Evolutionary conservation across 1,284 basidiomycete genomes (phyloP).

Genomic region (Sanghuangporus sanghuang): DNA sequence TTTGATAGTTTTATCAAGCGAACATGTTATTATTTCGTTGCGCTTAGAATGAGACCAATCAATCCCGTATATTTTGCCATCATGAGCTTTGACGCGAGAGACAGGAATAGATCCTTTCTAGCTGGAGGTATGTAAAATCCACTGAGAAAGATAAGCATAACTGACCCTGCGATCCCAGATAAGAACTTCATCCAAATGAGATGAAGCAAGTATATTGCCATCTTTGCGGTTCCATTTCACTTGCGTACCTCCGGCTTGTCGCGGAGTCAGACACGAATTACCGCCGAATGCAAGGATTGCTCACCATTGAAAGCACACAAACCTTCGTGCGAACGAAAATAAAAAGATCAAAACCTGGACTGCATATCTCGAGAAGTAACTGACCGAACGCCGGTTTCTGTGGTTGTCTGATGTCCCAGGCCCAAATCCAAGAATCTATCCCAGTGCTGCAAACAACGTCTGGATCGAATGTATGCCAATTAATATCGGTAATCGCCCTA

Average conservation of each 20-base stretch:
- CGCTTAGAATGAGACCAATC: slow-evolving; percentile 80
- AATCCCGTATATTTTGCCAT: slow-evolving; percentile 90
- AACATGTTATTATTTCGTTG: slow-evolving; percentile 87
- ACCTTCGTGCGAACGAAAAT: slow-evolving; percentile 31
- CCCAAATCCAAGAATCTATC: slow-evolving; percentile 80
- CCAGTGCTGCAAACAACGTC: slow-evolving; percentile 74
- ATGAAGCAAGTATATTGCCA: slow-evolving; percentile 80
- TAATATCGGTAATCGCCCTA: slow-evolving; percentile 92
- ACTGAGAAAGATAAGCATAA: slow-evolving; percentile 7
- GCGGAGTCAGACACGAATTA: neutral
- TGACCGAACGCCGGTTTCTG: slow-evolving; percentile 63
- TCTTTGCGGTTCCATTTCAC: slow-evolving; percentile 94
- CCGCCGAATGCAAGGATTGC: slow-evolving; percentile 15
- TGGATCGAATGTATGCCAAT: slow-evolving; percentile 86
- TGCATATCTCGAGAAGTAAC: slow-evolving; percentile 15
- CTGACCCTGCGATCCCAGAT: slow-evolving; percentile 84
- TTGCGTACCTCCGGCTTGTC: slow-evolving; percentile 79
- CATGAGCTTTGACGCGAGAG: slow-evolving; percentile 72
- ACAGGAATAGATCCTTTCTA: slow-evolving; percentile 89
- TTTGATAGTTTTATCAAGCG: slow-evolving; percentile 90
- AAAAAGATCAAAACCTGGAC: neutral
- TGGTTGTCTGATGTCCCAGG: slow-evolving; percentile 76
- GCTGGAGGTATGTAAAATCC: neutral
- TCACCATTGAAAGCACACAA: slow-evolving; percentile 72
- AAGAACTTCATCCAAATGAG: slow-evolving; percentile 77